phyloP scores from a whole-genome alignment of 2,329 filamentous ascomycete genomes.

The Blumeria hordei region DNA sequence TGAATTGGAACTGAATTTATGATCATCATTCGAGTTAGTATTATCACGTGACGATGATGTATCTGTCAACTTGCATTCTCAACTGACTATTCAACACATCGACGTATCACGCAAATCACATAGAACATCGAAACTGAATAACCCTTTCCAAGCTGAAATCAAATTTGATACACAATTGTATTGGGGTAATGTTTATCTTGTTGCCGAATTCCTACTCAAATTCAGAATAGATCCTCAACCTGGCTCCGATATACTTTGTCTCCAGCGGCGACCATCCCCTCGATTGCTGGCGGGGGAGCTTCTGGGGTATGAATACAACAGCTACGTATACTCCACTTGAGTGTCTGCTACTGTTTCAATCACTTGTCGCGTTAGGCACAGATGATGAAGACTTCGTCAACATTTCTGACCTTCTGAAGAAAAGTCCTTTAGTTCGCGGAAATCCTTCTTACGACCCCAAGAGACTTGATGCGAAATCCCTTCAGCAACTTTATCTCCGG shows the following conservation, averaged over 20 bases:
- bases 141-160: too few species aligned
- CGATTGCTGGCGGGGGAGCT: conserved; percentile 29
- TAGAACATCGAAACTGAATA: too few species aligned
- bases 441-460: conserved; percentile 46
- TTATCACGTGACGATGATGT: too few species aligned
- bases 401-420: conserved; percentile 52
- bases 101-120: too few species aligned
- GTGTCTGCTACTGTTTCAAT: conserved; percentile 65
- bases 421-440: conserved; percentile 47
- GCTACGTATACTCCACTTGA: conserved; percentile 62
- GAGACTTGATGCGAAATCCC: conserved; percentile 51
- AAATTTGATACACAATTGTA: too few species aligned
- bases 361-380: conserved; percentile 42
- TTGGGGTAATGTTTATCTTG: too few species aligned
- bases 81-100: too few species aligned
- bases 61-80: too few species aligned
- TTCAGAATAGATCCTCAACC: conserved; percentile 10
- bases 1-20: too few species aligned
- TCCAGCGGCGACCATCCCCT: conserved; percentile 28
- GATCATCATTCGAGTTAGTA: too few species aligned
- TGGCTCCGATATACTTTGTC: conserved; percentile 31
- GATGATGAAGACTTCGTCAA: conserved; percentile 39
- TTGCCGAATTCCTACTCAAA: too few species aligned
- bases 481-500: conserved; percentile 56
- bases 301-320: conserved; percentile 29